Conservation (phyloP, 106 monocot species). For the Xerophyta viscosa region DNA sequence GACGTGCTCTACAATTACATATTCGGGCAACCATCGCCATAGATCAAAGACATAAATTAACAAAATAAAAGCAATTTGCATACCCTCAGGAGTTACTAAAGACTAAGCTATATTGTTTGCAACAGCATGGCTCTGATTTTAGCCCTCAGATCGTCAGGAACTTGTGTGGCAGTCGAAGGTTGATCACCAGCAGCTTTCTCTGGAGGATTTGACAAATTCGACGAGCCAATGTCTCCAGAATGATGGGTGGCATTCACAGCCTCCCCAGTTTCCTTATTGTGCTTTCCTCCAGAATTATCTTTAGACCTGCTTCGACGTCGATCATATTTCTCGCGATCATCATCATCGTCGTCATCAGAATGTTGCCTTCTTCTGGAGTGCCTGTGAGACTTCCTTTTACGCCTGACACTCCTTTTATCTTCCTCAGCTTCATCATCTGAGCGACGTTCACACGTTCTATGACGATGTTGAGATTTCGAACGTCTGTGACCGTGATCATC, state of each 20-base stretch:
- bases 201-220: background rate
- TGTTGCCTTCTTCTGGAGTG: conserved; percentile 21
- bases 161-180: conserved; percentile 26
- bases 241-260: no score
- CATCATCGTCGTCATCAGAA: background rate
- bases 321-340: background rate
- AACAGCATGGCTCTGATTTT: conserved; percentile 87
- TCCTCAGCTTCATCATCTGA: conserved; percentile 33
- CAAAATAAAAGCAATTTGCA: no score
- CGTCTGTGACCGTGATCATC: background rate
- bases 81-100: no score
- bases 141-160: conserved; percentile 67
- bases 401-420: conserved; percentile 9
- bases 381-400: conserved; percentile 14
- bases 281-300: no score
- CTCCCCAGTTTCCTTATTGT: no score
- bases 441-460: background rate
- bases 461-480: conserved; percentile 12
- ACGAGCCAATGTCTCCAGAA: background rate
- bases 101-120: conserved; percentile 39
- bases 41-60: no score
- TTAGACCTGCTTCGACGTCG: no score
- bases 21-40: no score
- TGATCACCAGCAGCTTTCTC: conserved; percentile 9
- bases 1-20: no score